Evolutionary conservation across 176 grass and related monocot species (phyloP).

Genomic region (Urochloa ruziziensis): DNA sequence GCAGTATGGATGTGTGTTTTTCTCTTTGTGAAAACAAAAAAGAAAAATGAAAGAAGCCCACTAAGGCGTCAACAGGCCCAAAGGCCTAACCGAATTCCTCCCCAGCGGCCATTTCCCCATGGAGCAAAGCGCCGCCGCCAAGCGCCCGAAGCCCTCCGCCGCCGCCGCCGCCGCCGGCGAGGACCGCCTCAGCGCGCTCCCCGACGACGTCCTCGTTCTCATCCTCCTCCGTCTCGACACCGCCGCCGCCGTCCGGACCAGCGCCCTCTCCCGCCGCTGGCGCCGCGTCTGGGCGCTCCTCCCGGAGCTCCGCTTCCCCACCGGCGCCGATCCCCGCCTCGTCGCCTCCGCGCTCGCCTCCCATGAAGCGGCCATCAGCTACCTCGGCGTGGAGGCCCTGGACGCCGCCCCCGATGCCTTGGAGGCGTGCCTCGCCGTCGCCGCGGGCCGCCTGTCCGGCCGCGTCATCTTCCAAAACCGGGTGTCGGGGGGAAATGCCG

Average conservation of each 20-base stretch:
- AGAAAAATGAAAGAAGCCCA: no score
- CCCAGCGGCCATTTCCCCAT: no score
- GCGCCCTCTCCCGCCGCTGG: constrained; percentile 32
- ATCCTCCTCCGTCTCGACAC: constrained; percentile 7
- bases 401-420: not conserved
- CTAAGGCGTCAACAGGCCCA: no score
- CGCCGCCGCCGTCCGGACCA: not conserved
- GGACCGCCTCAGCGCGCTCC: constrained; percentile 25
- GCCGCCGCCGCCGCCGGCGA: no score
- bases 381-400: not conserved
- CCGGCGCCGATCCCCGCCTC: no score
- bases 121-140: no score
- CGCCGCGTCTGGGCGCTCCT: constrained; percentile 10
- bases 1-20: no score
- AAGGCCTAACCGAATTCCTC: no score
- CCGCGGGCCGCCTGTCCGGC: constrained; percentile 17
- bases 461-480: not conserved
- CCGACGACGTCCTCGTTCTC: not conserved
- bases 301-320: not conserved
- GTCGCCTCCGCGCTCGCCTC: not conserved
- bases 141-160: no score
- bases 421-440: constrained; percentile 9
- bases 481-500: no score
- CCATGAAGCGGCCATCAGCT: not conserved
- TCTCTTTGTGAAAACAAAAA: no score